A percentile compares a stretch with the other conserved stretches of the same genome.
Conservation (phyloP, 140 eudicot species). For the Anethum foeniculum region DNA sequence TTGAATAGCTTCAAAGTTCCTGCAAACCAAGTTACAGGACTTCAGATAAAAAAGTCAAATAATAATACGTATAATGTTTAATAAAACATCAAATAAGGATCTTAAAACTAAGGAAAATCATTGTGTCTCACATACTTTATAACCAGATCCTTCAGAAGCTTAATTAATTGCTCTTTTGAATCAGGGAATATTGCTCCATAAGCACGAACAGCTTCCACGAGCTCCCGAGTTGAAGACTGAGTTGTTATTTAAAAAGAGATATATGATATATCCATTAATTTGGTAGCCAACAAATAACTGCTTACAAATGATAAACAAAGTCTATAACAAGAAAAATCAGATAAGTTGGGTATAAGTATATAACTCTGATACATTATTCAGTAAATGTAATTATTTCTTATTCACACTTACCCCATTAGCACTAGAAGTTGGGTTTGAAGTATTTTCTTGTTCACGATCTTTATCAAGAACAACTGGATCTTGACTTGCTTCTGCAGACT, state of each 20-base stretch:
- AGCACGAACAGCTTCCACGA: conserved; percentile 90
- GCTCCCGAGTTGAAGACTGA: conserved; percentile 79
- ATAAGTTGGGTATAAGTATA: background rate
- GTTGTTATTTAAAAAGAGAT: conserved; percentile 18
- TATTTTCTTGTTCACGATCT: conserved; percentile 37
- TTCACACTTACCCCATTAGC: conserved; percentile 31
- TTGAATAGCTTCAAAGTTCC: conserved; percentile 75
- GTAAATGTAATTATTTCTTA: background rate
- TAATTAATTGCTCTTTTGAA: conserved; percentile 70
- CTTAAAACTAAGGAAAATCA: conserved; percentile 10
- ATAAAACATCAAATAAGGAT: conserved; percentile 9
- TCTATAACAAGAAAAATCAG: background rate
- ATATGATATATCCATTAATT: conserved; percentile 7
- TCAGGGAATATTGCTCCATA: conserved; percentile 83
- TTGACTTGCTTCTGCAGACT: conserved; percentile 32
- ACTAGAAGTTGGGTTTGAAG: conserved; percentile 30
- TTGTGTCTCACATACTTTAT: conserved; percentile 37
- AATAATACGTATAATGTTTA: background rate
- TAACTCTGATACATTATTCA: background rate
- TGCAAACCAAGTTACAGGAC: conserved; percentile 22
- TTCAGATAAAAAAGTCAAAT: background rate
- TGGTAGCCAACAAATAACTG: conserved; percentile 6
- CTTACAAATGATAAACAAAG: background rate
- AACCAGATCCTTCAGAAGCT: conserved; percentile 63
- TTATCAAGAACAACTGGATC: conserved; percentile 32